Base-by-base conservation (phyloP, 2,329 filamentous ascomycete genomes). In the Tolypocladium ovalisporum region DNA sequence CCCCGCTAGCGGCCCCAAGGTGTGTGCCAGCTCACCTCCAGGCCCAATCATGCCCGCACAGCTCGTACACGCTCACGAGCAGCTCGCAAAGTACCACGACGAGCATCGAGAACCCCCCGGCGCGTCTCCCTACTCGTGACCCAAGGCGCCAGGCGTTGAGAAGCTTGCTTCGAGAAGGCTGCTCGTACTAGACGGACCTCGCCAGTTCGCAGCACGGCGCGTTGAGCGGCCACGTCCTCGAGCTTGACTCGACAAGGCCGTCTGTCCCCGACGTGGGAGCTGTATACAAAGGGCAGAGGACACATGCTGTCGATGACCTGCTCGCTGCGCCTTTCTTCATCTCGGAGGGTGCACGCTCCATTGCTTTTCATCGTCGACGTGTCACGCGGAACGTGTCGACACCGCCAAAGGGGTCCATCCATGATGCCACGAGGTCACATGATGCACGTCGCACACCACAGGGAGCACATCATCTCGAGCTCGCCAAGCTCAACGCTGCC, bases 41-140 rank as follows among this genome's bases (percentile, higher is more conserved):
- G 60, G 56, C 60, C 66, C 66, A 68, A 70, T 70, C 67, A 69
- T 62, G 61, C 64, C 64, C n/a, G 22, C 42, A 17, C 29, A 22
- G 27, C 53, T 37, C 53, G 7, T 36, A 27, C 54, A 35, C 47
- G 10, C 27, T 19, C 27, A 27, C n/a, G n/a, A n/a, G n/a, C n/a
- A n/a, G n/a, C n/a, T n/a, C n/a, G n/a, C n/a, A n/a, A n/a, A n/a
- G n/a, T n/a, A 34, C 12, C 17, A 22, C 47, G 27, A n/a, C 27
- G 24, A 17, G 10, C 40, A 13, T 24, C 40, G 24, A 12, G n/a
- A 24, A n/a, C 40, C 5, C 42, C 42, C 13, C 24, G 3, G 27
- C 47, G 27, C 47, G 17, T 32, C 27, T 32, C 32, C 32, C 32
- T n/a, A n/a, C n/a, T n/a, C n/a, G n/a, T n/a, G n/a, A n/a, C n/a